A percentile compares a stretch with the other conserved stretches of the same genome.
phyloP scores from a whole-genome alignment of 2,329 filamentous ascomycete genomes.

The Teratosphaeriaceae sp. region DNA sequence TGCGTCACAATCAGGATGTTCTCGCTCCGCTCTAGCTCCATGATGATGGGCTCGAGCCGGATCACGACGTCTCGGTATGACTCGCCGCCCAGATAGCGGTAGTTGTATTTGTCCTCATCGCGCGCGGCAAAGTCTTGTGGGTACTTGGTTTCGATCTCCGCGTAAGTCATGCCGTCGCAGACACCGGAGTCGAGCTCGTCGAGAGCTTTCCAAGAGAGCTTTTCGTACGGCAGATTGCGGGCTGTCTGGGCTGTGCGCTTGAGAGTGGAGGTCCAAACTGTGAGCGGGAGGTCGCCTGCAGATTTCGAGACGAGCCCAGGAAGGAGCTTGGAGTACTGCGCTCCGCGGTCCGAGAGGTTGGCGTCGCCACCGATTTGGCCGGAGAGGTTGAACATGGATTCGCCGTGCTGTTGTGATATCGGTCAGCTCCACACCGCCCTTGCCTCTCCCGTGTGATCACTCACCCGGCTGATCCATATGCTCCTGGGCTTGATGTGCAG shows the following conservation, averaged over 20 bases:
- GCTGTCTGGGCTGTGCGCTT: conserved; percentile 88
- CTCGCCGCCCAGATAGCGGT: conserved; percentile 94
- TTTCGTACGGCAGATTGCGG: conserved; percentile 82
- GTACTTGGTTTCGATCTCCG: conserved; percentile 83
- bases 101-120: conserved; percentile 99
- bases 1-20: conserved; percentile 98
- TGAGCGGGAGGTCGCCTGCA: conserved; percentile 67
- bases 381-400: conserved; percentile 84
- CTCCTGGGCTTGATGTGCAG: conserved; percentile 93
- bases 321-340: conserved; percentile 78
- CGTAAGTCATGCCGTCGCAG: conserved; percentile 93
- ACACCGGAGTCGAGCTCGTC: conserved; percentile 96
- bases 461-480: conserved; percentile 79
- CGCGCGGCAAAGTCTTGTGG: conserved; percentile 93
- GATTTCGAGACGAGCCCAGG: conserved; percentile 80
- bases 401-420: conserved; percentile 62
- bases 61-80: conserved; percentile 96
- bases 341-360: conserved; percentile 74
- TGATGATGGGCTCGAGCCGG: conserved; percentile 96
- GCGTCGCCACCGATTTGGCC: conserved; percentile 93
- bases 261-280: conserved; percentile 69
- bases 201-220: conserved; percentile 96
- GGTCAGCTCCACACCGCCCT: not conserved
- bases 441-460: not conserved
- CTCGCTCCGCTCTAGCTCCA: conserved; percentile 94